phyloP scores from a whole-genome alignment of 1,284 basidiomycete genomes.

The Coniferiporia weirii region DNA sequence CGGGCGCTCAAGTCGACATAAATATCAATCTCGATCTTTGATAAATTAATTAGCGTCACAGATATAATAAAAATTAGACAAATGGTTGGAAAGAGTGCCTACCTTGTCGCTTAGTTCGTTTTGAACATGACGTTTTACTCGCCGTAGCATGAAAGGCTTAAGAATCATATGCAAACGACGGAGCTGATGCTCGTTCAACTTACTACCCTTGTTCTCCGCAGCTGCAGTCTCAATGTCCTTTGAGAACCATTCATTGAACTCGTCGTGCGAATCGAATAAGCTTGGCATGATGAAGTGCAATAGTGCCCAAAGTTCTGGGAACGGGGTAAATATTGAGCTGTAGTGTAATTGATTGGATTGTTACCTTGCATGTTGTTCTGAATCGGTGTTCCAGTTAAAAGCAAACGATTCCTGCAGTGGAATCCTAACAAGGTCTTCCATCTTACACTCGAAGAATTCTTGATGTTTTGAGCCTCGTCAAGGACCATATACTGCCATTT shows the following conservation, averaged over 20 bases:
- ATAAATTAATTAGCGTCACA: not conserved
- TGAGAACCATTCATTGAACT: slow-evolving; percentile 99
- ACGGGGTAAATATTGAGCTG: slow-evolving; percentile 15
- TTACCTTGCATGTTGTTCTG: slow-evolving; percentile 99
- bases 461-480: slow-evolving; percentile 99
- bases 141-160: slow-evolving; percentile 98
- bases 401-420: slow-evolving; percentile 92
- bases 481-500: slow-evolving; percentile 99
- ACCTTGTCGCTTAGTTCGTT: slow-evolving; percentile 99
- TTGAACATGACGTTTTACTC: slow-evolving; percentile 98
- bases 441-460: slow-evolving; percentile 93
- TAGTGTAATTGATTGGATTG: slow-evolving; percentile 21
- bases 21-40: slow-evolving; percentile 92
- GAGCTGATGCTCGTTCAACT: slow-evolving; percentile 93
- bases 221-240: slow-evolving; percentile 97
- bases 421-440: slow-evolving; percentile 98
- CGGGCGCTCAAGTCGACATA: slow-evolving; percentile 93
- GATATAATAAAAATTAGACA: slow-evolving; percentile 2
- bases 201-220: slow-evolving; percentile 82
- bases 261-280: slow-evolving; percentile 98
- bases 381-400: slow-evolving; percentile 97
- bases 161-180: slow-evolving; percentile 97
- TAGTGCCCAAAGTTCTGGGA: slow-evolving; percentile 94
- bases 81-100: slow-evolving; percentile 16
- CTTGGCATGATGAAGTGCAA: slow-evolving; percentile 99